phyloP scores from a whole-genome alignment of 768 basidiomycete species.

The Russula earlei region DNA sequence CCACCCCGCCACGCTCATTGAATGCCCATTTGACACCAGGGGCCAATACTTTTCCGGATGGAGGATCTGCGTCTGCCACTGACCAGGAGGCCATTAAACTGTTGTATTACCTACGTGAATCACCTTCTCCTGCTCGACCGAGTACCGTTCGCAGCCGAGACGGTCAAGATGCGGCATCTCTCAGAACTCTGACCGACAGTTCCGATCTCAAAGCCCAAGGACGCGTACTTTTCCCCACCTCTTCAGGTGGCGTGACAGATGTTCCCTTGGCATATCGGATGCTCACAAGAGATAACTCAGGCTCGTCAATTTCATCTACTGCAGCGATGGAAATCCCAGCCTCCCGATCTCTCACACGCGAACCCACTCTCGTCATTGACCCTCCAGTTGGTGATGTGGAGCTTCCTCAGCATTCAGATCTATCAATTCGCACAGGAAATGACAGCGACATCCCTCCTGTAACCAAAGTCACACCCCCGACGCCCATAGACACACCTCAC shows the following conservation, averaged over 20 bases:
- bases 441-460: conserved; percentile 1
- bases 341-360: conserved; percentile 4
- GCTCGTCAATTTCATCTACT: conserved; percentile 31
- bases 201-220: conserved; percentile 49
- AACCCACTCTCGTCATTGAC: conserved; percentile 4
- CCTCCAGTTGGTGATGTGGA: conserved; percentile 5
- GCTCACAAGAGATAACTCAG: conserved; percentile 28
- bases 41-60: conserved; percentile 19
- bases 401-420: conserved; percentile 3
- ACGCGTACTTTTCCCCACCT: conserved; percentile 55
- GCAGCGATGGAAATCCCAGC: conserved; percentile 3
- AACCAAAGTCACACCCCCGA: conserved; percentile 18
- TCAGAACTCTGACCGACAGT: conserved; percentile 44
- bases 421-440: background rate
- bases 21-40: conserved; percentile 18
- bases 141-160: conserved; percentile 38
- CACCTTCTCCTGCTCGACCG: conserved; percentile 68
- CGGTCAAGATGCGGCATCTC: conserved; percentile 45
- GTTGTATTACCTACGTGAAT: conserved; percentile 78
- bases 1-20: conserved; percentile 30
- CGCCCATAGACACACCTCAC: conserved; percentile 13
- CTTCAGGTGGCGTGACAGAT: conserved; percentile 20
- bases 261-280: conserved; percentile 14
- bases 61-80: conserved; percentile 31
- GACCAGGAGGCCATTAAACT: conserved; percentile 83